A percentile compares a stretch with the other conserved stretches of the same genome.
Evolutionary conservation across 2,329 filamentous ascomycete species (phyloP).

Genomic region (Coniochaeta sp.): DNA sequence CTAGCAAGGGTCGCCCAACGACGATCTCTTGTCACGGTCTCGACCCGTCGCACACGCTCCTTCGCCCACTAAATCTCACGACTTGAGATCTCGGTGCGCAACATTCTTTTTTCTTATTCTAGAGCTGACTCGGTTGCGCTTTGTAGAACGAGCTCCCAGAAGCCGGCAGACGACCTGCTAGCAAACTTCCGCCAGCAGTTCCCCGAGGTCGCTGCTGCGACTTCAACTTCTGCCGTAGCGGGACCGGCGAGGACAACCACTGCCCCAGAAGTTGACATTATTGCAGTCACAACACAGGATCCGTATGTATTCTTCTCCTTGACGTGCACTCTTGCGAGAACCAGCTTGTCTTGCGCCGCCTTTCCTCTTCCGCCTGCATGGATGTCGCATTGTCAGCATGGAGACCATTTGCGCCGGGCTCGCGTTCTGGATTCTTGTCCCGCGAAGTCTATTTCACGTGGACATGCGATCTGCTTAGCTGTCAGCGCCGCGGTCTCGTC

Average conservation of each 20-base stretch:
- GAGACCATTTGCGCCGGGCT: not conserved
- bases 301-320: conserved; percentile 17
- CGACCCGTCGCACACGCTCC: not conserved
- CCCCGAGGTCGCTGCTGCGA: conserved; percentile 58
- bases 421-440: not conserved
- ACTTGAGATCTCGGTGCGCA: not conserved
- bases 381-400: not conserved
- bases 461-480: not conserved
- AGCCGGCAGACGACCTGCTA: conserved; percentile 79
- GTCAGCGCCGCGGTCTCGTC: not conserved
- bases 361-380: not conserved
- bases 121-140: conserved; percentile 5
- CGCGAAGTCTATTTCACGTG: not conserved
- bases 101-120: not conserved
- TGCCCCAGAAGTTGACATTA: conserved; percentile 22
- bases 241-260: conserved; percentile 28
- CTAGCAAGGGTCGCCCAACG: not conserved
- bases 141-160: conserved; percentile 67
- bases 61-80: not conserved
- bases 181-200: conserved; percentile 79
- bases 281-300: conserved; percentile 20
- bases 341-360: not conserved
- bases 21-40: not conserved
- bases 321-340: not conserved
- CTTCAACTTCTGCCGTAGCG: conserved; percentile 35